Evolutionary conservation across 352 stramenopile genomes (phyloP).

Genomic region (Thalassiosira oceanica): DNA sequence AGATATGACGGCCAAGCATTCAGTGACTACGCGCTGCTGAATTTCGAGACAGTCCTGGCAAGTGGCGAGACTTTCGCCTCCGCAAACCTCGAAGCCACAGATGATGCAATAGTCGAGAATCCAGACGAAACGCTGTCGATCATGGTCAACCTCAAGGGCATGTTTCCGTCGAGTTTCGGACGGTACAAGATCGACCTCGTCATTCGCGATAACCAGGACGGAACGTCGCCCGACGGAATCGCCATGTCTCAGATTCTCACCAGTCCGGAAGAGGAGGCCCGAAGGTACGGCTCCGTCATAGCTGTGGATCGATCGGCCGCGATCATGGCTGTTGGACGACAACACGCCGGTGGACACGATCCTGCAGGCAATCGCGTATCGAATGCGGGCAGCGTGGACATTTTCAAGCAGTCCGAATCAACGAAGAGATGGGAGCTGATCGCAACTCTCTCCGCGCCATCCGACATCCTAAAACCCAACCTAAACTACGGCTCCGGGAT

Average conservation of each 20-base stretch:
- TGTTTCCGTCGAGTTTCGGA: conserved; percentile 88
- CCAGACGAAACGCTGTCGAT: conserved; percentile 89
- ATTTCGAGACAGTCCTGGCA: conserved; percentile 45
- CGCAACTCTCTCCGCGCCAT: conserved; percentile 41
- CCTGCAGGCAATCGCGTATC: conserved; percentile 17
- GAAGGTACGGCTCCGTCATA: conserved; percentile 53
- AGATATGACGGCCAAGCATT: conserved; percentile 88
- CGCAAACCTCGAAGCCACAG: conserved; percentile 71
- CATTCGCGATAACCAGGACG: conserved; percentile 90
- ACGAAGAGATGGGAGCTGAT: conserved; percentile 51
- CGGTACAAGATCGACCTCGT: conserved; percentile 85
- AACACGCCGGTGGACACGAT: conserved; percentile 44
- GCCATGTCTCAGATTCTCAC: conserved; percentile 39
- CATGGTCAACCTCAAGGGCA: conserved; percentile 87
- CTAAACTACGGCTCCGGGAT: conserved; percentile 50
- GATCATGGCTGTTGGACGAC: conserved; percentile 58
- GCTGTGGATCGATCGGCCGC: conserved; percentile 43
- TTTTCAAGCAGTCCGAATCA: conserved; percentile 57
- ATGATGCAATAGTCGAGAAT: conserved; percentile 88
- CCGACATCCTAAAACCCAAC: conserved; percentile 21
- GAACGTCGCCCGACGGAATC: conserved; percentile 61
- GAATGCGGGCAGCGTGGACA: conserved; percentile 53
- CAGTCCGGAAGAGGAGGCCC: conserved; percentile 37
- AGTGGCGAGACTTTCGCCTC: no score
- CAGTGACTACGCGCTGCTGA: conserved; percentile 85